A percentile compares a stretch with the other conserved stretches of the same genome.
Conservation (phyloP, 306 rosid species). For the Trichosanthes truncata region DNA sequence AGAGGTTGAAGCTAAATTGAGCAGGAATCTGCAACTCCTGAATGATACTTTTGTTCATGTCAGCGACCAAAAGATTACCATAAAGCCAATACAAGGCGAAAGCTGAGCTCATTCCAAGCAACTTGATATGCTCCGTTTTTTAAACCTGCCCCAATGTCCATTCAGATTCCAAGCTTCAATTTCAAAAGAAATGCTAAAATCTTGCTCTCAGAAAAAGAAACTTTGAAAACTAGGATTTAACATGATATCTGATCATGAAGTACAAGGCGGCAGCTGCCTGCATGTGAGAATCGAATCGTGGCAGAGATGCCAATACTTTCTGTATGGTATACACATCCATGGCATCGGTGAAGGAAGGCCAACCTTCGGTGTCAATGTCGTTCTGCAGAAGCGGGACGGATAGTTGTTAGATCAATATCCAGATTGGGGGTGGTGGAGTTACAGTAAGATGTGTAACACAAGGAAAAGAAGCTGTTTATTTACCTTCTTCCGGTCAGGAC, state of each 20-base stretch:
- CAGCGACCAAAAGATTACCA: not conserved
- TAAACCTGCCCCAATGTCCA: not conserved
- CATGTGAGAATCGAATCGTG: constrained; percentile 48
- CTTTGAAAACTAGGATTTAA: not conserved
- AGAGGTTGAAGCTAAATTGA: not conserved
- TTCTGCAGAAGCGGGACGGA: constrained; percentile 27
- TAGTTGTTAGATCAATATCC: not conserved
- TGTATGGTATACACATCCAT: constrained; percentile 72
- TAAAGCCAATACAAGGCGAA: not conserved
- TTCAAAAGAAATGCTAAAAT: not conserved
- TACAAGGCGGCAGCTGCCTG: not conserved
- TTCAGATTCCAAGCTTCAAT: not conserved
- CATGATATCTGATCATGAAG: not conserved
- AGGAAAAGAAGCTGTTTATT: constrained; percentile 1
- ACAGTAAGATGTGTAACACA: not conserved
- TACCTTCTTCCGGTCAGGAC: constrained; percentile 76
- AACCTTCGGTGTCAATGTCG: constrained; percentile 35
- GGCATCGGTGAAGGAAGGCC: constrained; percentile 63
- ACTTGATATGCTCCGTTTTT: not conserved
- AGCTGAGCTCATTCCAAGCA: not conserved
- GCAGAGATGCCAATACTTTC: constrained; percentile 68
- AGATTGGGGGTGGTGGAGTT: not conserved
- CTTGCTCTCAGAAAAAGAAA: not conserved
- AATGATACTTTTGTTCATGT: not conserved
- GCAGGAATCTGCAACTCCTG: not conserved